Evolutionary conservation across 129 eudicot genomes (phyloP), one percentile per base, ranked within the genome.

Genomic region (Deinandra increscens): DNA sequence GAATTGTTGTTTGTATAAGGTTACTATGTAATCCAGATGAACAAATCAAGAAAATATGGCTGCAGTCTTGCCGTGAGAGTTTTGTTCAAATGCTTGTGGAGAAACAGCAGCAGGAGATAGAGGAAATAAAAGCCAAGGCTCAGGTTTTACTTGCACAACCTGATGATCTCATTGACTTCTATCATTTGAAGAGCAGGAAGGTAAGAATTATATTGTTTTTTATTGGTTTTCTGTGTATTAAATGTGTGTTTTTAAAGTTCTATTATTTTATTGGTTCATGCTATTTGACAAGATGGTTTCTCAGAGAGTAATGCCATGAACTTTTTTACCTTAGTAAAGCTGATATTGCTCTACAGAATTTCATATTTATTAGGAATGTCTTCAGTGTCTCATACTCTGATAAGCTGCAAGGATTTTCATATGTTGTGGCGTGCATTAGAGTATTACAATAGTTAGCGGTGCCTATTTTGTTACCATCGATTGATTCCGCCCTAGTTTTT

Each of bases 81-180:
- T 88, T 88, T 66, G 97, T 88, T 18, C 84, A 91, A 53, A 91
- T 91, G 97, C 94, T 91, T 84, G 89, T 89, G 66, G 97, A 91
- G 71, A 91, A 91, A 76, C 93, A 88, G 81, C 76, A 81, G 12
- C 90, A 86, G 60, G 97, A 91, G 75, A 88, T 88, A 6, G 97
- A 86, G 55, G 97, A 91, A 78, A 78, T 83, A n/a, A 91, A 83
- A 78, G 97, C 93, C 7, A 91, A 91, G 85, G 90, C 96, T 59
- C 93, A 78, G 80, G 75, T 86, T 66, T 88, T 91, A 60, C 79
- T 74, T 55, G 81, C 93, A 60, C 97, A 91, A 79, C 97, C 97
- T 17, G 97, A 91, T 84, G 97, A 91, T 68, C 96, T 91, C 64
- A 91, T 91, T 68, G 97, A 91, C 75, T 91, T 88, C 73, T 91